phyloP scores from a whole-genome alignment of 31 red algal genomes.

The Endocladia muricata region DNA sequence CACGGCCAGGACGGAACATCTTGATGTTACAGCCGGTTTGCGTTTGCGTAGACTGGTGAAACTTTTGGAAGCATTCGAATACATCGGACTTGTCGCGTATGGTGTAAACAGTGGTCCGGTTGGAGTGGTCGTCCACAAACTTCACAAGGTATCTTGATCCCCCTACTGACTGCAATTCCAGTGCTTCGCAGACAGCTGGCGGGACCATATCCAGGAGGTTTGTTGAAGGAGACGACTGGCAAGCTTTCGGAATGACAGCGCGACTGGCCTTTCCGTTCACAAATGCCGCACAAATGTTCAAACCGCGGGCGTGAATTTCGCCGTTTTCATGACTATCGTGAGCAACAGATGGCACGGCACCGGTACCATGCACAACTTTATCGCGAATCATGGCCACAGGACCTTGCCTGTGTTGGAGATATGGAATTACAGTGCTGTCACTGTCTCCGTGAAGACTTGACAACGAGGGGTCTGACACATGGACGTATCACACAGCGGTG shows the following conservation, averaged over 20 bases:
- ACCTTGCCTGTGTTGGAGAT: too few species aligned
- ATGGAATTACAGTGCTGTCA: too few species aligned
- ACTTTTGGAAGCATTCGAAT: not conserved
- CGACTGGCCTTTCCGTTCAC: slow-evolving; percentile 11
- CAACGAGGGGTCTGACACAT: too few species aligned
- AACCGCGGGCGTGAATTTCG: too few species aligned
- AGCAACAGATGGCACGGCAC: too few species aligned
- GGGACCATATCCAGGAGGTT: slow-evolving; percentile 1
- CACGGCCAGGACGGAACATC: not conserved
- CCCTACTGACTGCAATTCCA: not conserved
- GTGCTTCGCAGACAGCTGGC: not conserved
- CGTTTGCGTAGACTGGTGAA: not conserved
- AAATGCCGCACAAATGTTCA: slow-evolving; percentile 6
- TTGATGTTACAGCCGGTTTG: not conserved
- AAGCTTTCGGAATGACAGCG: slow-evolving; percentile 26
- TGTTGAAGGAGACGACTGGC: not conserved
- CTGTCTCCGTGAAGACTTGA: too few species aligned
- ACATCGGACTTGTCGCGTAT: not conserved
- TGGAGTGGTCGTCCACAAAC: not conserved
- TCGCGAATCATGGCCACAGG: too few species aligned
- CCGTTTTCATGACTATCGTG: too few species aligned
- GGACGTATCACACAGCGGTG: too few species aligned
- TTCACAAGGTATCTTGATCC: not conserved
- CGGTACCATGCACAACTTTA: too few species aligned
- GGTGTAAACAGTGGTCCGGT: not conserved